These are phyloP conservation scores for Mycena epipterygia DNA, from an alignment of 768 basidiomycete species.

Conservation along the genomic window DNA sequence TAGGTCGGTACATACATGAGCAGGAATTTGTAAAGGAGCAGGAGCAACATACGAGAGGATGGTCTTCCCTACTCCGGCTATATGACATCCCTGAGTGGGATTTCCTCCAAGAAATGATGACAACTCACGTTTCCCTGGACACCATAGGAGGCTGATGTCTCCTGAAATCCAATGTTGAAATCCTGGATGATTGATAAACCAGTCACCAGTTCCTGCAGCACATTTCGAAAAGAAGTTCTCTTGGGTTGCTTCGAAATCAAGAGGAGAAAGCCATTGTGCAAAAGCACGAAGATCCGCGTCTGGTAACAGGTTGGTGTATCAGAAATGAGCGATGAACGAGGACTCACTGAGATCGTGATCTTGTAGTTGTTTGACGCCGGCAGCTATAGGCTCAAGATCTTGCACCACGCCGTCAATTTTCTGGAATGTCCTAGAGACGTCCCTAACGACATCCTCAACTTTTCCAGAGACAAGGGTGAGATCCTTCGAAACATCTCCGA, in stretches of 20 bases:
- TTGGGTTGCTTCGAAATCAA: background rate
- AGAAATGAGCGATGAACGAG: too few relatives aligned
- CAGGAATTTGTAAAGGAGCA: background rate
- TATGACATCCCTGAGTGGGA: background rate
- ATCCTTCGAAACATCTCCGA: too few relatives aligned
- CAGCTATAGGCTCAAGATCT: background rate
- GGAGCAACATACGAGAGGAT: background rate
- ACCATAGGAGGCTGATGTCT: too few relatives aligned
- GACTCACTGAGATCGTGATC: too few relatives aligned
- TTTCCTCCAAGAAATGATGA: background rate
- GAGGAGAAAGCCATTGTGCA: background rate
- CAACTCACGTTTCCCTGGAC: background rate
- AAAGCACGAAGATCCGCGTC: background rate
- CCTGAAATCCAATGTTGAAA: too few relatives aligned
- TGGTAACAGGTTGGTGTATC: too few relatives aligned
- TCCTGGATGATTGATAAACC: too few relatives aligned
- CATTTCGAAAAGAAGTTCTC: too few relatives aligned
- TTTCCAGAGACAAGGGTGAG: background rate
- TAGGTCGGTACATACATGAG: background rate
- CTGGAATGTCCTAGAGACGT: too few relatives aligned
- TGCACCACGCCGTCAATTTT: too few relatives aligned
- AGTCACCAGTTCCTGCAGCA: too few relatives aligned
- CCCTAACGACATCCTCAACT: background rate
- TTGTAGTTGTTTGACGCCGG: too few relatives aligned
- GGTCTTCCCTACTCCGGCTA: background rate